These are phyloP conservation scores for Leccinum arenicola DNA, from an alignment of 768 basidiomycete species.

Conservation along the genomic window DNA sequence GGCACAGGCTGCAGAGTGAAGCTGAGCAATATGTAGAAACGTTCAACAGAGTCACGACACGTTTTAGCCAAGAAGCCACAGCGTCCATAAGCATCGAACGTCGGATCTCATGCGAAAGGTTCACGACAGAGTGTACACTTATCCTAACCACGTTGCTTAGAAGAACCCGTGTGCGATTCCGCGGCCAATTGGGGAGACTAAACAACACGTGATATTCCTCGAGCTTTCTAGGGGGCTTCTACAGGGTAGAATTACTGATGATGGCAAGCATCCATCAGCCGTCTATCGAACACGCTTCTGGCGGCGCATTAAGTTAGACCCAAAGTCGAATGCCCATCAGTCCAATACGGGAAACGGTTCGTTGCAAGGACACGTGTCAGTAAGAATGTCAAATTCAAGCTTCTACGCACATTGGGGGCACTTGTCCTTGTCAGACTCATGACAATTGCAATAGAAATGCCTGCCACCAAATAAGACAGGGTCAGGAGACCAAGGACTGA, in stretches of 20 bases:
- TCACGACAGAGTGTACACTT: not conserved
- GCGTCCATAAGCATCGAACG: conserved; percentile 1
- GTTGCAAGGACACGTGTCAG: conserved; percentile 8
- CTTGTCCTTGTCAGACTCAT: not conserved
- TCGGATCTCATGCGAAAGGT: conserved; percentile 13
- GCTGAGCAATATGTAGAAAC: not conserved
- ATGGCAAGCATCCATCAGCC: not conserved
- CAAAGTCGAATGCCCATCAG: not conserved
- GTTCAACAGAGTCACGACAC: not conserved
- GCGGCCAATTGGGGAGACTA: conserved; percentile 17
- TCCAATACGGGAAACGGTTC: conserved; percentile 1
- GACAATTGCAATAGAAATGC: not conserved
- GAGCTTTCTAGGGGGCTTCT: conserved; percentile 13
- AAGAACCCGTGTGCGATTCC: conserved; percentile 20
- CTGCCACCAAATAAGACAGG: not conserved
- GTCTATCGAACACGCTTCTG: conserved; percentile 1
- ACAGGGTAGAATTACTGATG: conserved; percentile 9
- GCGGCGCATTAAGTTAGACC: not conserved
- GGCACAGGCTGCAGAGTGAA: not conserved
- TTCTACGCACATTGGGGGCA: not conserved
- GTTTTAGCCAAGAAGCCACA: not conserved
- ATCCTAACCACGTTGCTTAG: not conserved
- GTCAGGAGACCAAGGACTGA: conserved; percentile 7
- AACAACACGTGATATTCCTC: conserved; percentile 16
- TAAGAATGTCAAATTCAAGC: not conserved